Percentiles rank a stretch among this genome's conserved stretches.
Evolutionary conservation across 352 stramenopile species (phyloP).

Genomic region (Peronospora belbahrii): DNA sequence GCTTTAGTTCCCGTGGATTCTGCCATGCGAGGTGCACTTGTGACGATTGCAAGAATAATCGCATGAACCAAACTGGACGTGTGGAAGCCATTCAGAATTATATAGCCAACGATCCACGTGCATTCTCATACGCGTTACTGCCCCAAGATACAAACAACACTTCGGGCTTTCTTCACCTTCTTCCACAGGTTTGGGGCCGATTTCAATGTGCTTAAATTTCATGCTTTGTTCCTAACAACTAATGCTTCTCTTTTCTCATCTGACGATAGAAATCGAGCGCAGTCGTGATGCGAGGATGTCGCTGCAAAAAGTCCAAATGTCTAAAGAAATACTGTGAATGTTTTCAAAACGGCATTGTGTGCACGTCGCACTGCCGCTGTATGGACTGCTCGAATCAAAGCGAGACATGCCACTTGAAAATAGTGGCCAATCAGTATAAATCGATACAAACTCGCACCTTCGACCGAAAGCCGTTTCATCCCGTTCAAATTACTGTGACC

Average conservation of each 20-base stretch:
- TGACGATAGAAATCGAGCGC: constrained; percentile 50
- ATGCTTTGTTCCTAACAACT: background rate
- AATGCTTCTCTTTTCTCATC: background rate
- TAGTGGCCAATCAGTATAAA: background rate
- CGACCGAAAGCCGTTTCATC: constrained; percentile 34
- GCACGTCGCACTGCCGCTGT: constrained; percentile 91
- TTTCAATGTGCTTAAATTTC: background rate
- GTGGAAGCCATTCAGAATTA: constrained; percentile 70
- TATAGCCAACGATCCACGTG: constrained; percentile 63
- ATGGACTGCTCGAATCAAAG: constrained; percentile 88
- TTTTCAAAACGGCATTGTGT: constrained; percentile 90
- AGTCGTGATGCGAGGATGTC: constrained; percentile 82
- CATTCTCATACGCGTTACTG: constrained; percentile 56
- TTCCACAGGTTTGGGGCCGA: constrained; percentile 38
- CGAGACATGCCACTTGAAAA: constrained; percentile 21
- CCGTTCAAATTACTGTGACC: constrained; percentile 57
- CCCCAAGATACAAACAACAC: constrained; percentile 19
- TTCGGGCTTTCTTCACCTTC: constrained; percentile 54
- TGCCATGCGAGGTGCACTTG: constrained; percentile 64
- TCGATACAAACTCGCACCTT: background rate
- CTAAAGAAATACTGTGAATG: constrained; percentile 99
- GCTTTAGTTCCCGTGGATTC: constrained; percentile 76
- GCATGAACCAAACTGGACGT: constrained; percentile 46
- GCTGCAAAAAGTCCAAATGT: constrained; percentile 96
- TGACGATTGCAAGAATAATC: constrained; percentile 68